phyloP scores from a whole-genome alignment of 257 asterid species.

The Solanum lycopersicoides region DNA sequence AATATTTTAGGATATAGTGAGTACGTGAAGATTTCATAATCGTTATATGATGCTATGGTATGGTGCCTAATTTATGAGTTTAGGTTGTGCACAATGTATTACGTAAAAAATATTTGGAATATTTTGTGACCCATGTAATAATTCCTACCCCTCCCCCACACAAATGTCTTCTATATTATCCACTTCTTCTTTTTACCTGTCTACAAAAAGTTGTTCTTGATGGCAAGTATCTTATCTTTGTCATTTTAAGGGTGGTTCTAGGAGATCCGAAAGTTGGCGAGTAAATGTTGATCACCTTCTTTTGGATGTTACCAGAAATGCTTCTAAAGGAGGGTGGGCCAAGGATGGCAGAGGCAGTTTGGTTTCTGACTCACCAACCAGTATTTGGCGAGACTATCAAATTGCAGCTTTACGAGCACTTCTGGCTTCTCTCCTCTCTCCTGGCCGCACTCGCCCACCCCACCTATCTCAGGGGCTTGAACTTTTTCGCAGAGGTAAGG shows the following conservation, averaged over 20 bases:
- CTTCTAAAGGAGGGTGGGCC: conserved; percentile 53
- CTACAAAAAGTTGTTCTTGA: neutral
- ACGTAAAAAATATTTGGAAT: neutral
- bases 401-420: conserved; percentile 79
- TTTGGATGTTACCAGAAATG: conserved; percentile 51
- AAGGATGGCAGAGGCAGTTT: conserved; percentile 23
- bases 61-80: neutral
- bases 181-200: neutral
- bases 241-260: conserved; percentile 54
- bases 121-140: neutral
- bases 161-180: neutral
- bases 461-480: conserved; percentile 53
- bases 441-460: conserved; percentile 54
- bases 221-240: neutral
- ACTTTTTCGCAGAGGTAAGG: conserved; percentile 63
- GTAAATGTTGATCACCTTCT: conserved; percentile 57
- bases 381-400: conserved; percentile 49
- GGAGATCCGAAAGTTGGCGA: conserved; percentile 69
- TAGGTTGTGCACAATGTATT: neutral
- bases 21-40: neutral
- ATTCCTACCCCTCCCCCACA: neutral
- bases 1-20: neutral
- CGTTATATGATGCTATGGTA: neutral
- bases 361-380: conserved; percentile 21
- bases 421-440: conserved; percentile 83